Base-by-base conservation (phyloP, 306 rosid species). In the Quercus suber region DNA sequence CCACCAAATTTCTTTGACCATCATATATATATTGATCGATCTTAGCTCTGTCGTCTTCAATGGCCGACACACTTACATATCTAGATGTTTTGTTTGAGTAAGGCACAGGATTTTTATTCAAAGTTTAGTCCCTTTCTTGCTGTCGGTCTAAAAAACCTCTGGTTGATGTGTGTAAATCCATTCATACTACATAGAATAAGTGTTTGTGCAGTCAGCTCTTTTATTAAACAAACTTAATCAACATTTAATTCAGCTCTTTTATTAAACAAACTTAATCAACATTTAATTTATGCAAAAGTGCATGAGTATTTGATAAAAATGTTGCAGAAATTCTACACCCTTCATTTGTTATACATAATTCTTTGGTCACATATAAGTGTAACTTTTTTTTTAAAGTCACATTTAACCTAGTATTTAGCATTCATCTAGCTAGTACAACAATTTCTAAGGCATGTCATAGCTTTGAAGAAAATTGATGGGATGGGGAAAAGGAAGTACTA, bases 81-180 rank as follows among this genome's bases (percentile, higher is more conserved):
- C 70, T 64, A 17, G 45, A 30, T 64, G 70, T 17, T 30, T 53
- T 52, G 35, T 72, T 30, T 79, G 74, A 56, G 70, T 83, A 33
- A 51, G 55, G 49, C 53, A 74, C 57, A n/a, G 23, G 30, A 69
- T 23, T n/a, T 37, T 23, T 11, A 28, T 51, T 53, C 72, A 72
- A 78, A n/a, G 87, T 87, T 76, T 3, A 58, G 86, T 81, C 89
- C 72, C 78, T 84, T 81, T 87, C 82, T 53, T 68, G 13, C 69
- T 79, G 78, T 81, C 68, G n/a, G 61, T 75, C 71, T 35, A 74
- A 21, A 79, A 74, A 58, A 3, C 3, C 70, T 13, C 12, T 51
- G 45, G 55, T 52, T 63, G 21, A 35, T 25, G 18, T 25, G 31
- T 19, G 7, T 28, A 28, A 5, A 12, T 30, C n/a, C 30, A 9